A percentile compares a stretch with the other conserved stretches of the same genome.
Evolutionary conservation across 2,329 filamentous ascomycete species (phyloP).

Genomic region (Camptophora hylomeconis): DNA sequence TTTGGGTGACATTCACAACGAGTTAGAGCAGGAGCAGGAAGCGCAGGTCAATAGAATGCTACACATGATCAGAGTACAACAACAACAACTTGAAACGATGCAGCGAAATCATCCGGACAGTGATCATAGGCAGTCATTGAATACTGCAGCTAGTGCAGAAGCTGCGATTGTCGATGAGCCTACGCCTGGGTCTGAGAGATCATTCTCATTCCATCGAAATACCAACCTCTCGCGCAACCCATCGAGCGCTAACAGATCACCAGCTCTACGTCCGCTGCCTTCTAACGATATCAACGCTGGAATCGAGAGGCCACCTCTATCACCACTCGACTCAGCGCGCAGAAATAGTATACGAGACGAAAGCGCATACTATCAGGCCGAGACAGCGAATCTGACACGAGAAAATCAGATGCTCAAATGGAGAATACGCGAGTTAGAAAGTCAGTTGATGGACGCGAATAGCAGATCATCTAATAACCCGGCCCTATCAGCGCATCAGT

Average conservation of each 20-base stretch:
- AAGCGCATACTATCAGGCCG: slow-evolving; percentile 33
- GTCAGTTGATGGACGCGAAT: too few species aligned
- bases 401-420: slow-evolving; percentile 36
- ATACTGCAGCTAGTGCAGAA: slow-evolving; percentile 22
- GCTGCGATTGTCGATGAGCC: slow-evolving; percentile 30
- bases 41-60: slow-evolving; percentile 39
- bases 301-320: slow-evolving; percentile 16
- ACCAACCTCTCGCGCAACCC: slow-evolving; percentile 24
- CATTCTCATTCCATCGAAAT: slow-evolving; percentile 24
- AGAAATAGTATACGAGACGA: slow-evolving; percentile 32
- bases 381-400: slow-evolving; percentile 31
- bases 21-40: slow-evolving; percentile 38
- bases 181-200: slow-evolving; percentile 30
- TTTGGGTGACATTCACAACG: slow-evolving; percentile 37
- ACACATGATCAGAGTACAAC: slow-evolving; percentile 35
- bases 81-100: slow-evolving; percentile 30
- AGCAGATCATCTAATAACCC: too few species aligned
- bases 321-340: slow-evolving; percentile 15
- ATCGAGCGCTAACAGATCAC: slow-evolving; percentile 25
- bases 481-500: too few species aligned
- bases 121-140: slow-evolving; percentile 6
- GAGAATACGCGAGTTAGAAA: slow-evolving; percentile 32
- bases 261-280: slow-evolving; percentile 22
- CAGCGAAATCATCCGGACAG: slow-evolving; percentile 14
- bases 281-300: slow-evolving; percentile 8